Conservation (phyloP, 164 flowering plant genomes). For the Annona cherimola region DNA sequence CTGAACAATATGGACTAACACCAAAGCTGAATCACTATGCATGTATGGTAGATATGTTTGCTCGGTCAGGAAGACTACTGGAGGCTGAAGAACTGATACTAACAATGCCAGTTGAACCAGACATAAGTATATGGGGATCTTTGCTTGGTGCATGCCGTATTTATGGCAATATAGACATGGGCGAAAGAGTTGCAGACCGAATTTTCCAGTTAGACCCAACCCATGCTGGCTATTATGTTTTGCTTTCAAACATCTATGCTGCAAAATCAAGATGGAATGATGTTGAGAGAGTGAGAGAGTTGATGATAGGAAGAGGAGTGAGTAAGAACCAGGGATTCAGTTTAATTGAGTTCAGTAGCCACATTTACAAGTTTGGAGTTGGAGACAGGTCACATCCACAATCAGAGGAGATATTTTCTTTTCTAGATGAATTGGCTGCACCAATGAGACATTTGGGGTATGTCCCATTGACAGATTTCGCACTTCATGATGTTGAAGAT, state of each 20-base stretch:
- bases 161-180: constrained; percentile 9
- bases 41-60: constrained; percentile 21
- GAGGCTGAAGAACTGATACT: constrained; percentile 17
- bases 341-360: constrained; percentile 12
- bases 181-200: constrained; percentile 11
- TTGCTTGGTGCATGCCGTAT: constrained; percentile 16
- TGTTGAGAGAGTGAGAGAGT: constrained; percentile 15
- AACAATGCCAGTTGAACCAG: constrained; percentile 14
- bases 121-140: constrained; percentile 16
- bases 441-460: constrained; percentile 12
- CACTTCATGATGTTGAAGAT: constrained; percentile 20
- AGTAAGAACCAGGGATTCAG: constrained; percentile 14
- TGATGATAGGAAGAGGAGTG: constrained; percentile 13
- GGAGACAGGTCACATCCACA: constrained; percentile 17
- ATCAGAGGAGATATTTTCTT: constrained; percentile 11
- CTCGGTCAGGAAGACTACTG: constrained; percentile 8
- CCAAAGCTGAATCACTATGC: constrained; percentile 16
- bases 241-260: constrained; percentile 19
- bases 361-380: constrained; percentile 14
- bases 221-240: constrained; percentile 18
- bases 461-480: constrained; percentile 14
- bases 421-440: constrained; percentile 8
- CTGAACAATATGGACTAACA: constrained; percentile 8
- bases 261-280: constrained; percentile 17
- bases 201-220: constrained; percentile 11